A percentile compares a stretch with the other conserved stretches of the same genome.
phyloP scores from a whole-genome alignment of 768 basidiomycete species.

The Gloeopeniophorella convolvens region DNA sequence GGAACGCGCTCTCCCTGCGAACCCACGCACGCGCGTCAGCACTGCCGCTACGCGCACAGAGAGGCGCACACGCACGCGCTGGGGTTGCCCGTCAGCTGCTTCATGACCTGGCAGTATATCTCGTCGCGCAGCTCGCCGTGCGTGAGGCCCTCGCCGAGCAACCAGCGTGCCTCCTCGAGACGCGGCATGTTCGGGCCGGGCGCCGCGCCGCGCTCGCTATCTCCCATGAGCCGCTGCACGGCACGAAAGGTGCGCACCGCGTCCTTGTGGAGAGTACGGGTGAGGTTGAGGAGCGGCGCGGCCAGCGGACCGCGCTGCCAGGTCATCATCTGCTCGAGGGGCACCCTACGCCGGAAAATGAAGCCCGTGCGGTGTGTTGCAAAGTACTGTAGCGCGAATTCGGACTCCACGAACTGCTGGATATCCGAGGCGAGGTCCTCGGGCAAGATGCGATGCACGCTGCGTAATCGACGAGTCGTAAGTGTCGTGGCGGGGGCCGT shows the following conservation, averaged over 20 bases:
- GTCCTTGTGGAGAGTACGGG: slow-evolving; percentile 60
- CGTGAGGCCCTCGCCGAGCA: slow-evolving; percentile 70
- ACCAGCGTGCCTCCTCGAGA: slow-evolving; percentile 83
- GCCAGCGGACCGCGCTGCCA: slow-evolving; percentile 77
- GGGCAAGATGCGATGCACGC: slow-evolving; percentile 72
- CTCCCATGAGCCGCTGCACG: slow-evolving; percentile 91
- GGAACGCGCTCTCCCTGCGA: slow-evolving; percentile 76
- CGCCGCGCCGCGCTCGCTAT: slow-evolving; percentile 67
- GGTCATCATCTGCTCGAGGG: slow-evolving; percentile 81
- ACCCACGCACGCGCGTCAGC: not conserved
- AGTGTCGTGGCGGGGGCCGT: not conserved
- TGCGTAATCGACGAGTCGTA: slow-evolving; percentile 26
- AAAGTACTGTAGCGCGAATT: slow-evolving; percentile 84
- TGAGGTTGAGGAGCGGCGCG: slow-evolving; percentile 68
- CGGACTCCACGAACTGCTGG: slow-evolving; percentile 77
- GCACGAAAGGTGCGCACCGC: slow-evolving; percentile 84
- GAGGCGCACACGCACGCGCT: slow-evolving; percentile 53
- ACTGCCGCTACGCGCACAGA: not conserved
- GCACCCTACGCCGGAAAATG: slow-evolving; percentile 75
- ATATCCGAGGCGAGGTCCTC: slow-evolving; percentile 79
- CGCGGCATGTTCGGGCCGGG: slow-evolving; percentile 39
- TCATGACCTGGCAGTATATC: slow-evolving; percentile 89
- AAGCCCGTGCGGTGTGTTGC: slow-evolving; percentile 87
- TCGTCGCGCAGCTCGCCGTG: slow-evolving; percentile 88
- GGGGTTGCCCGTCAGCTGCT: slow-evolving; percentile 81